phyloP scores from a whole-genome alignment of 1,284 basidiomycete genomes.

The Apiotrichum porosum region DNA sequence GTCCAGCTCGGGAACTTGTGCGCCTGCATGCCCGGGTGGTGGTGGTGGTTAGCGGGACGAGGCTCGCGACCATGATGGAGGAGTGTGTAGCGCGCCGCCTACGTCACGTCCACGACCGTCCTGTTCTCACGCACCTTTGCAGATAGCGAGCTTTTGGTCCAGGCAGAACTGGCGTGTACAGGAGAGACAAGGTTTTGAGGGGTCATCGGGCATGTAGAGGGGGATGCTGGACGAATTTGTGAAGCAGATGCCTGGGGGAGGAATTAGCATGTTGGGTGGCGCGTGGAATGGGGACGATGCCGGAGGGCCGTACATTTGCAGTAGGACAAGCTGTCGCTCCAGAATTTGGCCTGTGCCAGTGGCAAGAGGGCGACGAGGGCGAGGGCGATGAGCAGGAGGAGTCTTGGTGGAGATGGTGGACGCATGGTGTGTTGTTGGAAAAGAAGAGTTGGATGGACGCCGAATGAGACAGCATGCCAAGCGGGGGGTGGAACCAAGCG shows the following conservation, averaged over 20 bases:
- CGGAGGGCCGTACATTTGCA: slow-evolving; percentile 43
- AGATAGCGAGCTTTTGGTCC: slow-evolving; percentile 83
- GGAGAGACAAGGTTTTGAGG: slow-evolving; percentile 79
- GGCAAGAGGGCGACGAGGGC: slow-evolving; percentile 2
- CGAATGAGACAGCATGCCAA: too few species aligned
- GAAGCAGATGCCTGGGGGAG: slow-evolving; percentile 75
- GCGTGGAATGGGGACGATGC: neutral
- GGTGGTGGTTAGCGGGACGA: neutral
- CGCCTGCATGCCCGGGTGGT: slow-evolving; percentile 53
- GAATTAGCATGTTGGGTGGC: neutral
- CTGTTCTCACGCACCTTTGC: slow-evolving; percentile 44
- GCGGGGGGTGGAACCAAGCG: too few species aligned
- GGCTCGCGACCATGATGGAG: neutral
- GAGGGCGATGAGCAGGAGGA: slow-evolving; percentile 1
- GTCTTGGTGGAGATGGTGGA: neutral
- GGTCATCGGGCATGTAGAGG: slow-evolving; percentile 72
- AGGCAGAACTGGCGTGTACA: slow-evolving; percentile 95
- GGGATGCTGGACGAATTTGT: slow-evolving; percentile 81
- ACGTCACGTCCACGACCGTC: neutral
- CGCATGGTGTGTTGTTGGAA: neutral
- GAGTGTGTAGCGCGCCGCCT: too few species aligned
- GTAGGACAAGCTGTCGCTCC: slow-evolving; percentile 37
- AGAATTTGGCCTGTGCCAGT: slow-evolving; percentile 24
- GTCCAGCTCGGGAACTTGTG: slow-evolving; percentile 76
- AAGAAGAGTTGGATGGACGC: neutral